Conservation (phyloP, 75 land plant species). For the Larix kaempferi region DNA sequence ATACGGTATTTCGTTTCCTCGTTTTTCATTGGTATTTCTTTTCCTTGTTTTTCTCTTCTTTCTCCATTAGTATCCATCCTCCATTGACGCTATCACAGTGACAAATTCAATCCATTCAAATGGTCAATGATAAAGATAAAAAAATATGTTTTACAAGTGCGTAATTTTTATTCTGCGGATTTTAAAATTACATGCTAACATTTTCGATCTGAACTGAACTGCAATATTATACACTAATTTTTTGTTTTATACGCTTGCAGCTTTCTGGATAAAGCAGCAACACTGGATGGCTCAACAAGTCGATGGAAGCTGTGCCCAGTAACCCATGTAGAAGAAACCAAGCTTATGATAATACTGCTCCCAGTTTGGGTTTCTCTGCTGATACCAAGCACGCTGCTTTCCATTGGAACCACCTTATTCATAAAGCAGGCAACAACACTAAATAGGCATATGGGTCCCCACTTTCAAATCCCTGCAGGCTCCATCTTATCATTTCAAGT, state of each 20-base stretch:
- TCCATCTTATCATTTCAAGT: slow-evolving; percentile 19
- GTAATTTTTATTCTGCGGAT: neutral
- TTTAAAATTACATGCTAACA: no score
- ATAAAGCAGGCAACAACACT: slow-evolving; percentile 35
- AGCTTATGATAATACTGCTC: slow-evolving; percentile 25
- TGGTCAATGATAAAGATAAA: neutral
- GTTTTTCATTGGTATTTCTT: no score
- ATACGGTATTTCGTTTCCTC: no score
- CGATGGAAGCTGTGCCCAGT: slow-evolving; percentile 14
- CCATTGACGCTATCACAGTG: no score
- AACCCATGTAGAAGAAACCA: slow-evolving; percentile 38
- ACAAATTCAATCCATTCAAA: neutral
- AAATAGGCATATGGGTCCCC: slow-evolving; percentile 16
- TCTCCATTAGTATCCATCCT: no score
- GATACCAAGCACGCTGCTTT: slow-evolving; percentile 22
- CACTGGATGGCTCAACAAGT: neutral
- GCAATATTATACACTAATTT: no score
- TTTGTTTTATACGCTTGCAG: slow-evolving; percentile 5
- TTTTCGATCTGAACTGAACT: no score
- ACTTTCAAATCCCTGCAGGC: slow-evolving; percentile 28
- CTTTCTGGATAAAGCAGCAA: slow-evolving; percentile 40
- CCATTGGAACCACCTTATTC: slow-evolving; percentile 37
- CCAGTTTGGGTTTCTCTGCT: slow-evolving; percentile 43
- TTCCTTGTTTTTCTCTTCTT: no score
- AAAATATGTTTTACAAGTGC: no score